phyloP scores from a whole-genome alignment of 495 filamentous ascomycete species.

The Trichoderma asperelloides region DNA sequence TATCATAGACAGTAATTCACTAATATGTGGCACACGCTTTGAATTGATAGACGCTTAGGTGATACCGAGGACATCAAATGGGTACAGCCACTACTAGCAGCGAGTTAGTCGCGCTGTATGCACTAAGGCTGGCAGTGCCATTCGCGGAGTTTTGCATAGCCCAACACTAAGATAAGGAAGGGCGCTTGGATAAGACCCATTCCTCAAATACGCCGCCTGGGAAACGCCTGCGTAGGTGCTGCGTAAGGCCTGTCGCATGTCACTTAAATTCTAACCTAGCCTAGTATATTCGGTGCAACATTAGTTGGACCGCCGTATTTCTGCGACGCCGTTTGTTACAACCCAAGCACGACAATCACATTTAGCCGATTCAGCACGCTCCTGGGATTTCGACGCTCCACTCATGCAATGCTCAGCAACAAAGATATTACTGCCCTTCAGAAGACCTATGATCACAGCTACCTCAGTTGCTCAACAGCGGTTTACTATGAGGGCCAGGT shows the following conservation, averaged over 20 bases:
- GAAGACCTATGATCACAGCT: conserved; percentile 96
- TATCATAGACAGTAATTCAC: too few species aligned
- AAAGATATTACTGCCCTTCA: conserved; percentile 73
- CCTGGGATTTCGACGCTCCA: not conserved
- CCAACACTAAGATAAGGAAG: not conserved
- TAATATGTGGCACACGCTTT: too few species aligned
- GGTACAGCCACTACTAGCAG: too few species aligned
- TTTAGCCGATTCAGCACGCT: not conserved
- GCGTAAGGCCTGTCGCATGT: not conserved
- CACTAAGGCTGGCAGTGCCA: too few species aligned
- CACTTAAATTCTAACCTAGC: not conserved
- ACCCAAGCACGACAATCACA: not conserved
- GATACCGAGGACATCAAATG: too few species aligned
- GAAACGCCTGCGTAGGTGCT: not conserved
- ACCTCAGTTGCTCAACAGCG: conserved; percentile 86
- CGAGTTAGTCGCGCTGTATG: too few species aligned
- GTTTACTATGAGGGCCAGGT: conserved; percentile 93
- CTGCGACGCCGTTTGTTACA: not conserved
- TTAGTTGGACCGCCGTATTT: not conserved
- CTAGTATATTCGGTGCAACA: not conserved
- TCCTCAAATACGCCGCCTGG: not conserved
- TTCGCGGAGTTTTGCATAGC: too few species aligned
- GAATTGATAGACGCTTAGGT: too few species aligned
- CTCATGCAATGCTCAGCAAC: conserved; percentile 63
- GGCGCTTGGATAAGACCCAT: not conserved